phyloP scores from a whole-genome alignment of 1,284 basidiomycete species.

The Boletellus sp. region DNA sequence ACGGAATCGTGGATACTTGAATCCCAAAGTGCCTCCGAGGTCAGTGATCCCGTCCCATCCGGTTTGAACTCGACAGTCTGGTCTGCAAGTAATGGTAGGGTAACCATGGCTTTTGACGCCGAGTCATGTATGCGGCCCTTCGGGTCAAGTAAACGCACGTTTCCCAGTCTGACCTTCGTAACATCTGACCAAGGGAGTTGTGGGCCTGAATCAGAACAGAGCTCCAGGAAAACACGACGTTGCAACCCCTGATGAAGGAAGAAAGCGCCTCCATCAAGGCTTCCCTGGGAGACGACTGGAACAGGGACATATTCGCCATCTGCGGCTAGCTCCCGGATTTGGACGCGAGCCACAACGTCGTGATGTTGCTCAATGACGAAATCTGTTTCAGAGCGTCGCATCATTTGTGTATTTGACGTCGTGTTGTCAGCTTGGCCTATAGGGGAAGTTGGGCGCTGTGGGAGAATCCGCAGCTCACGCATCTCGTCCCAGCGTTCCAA shows the following conservation, averaged over 20 bases:
- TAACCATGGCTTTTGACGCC: conserved; percentile 62
- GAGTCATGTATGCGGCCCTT: conserved; percentile 81
- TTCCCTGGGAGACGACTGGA: conserved; percentile 75
- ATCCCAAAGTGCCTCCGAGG: conserved; percentile 85
- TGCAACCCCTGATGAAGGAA: conserved; percentile 92
- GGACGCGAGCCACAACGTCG: conserved; percentile 83
- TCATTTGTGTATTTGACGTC: conserved; percentile 54
- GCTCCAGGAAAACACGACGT: conserved; percentile 71
- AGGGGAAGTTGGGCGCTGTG: conserved; percentile 33
- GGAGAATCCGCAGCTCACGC: conserved; percentile 58
- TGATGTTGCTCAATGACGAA: conserved; percentile 87
- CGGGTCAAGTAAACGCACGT: conserved; percentile 80
- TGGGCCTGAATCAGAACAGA: conserved; percentile 86
- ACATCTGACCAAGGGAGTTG: conserved; percentile 86
- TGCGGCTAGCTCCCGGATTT: conserved; percentile 83
- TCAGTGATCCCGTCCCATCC: conserved; percentile 76
- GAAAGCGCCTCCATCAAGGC: conserved; percentile 83
- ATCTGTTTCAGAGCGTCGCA: conserved; percentile 88
- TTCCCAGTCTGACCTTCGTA: conserved; percentile 74
- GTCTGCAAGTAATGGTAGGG: conserved; percentile 70
- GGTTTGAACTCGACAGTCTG: conserved; percentile 71
- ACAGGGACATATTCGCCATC: conserved; percentile 85
- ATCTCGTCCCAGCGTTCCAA: conserved; percentile 91
- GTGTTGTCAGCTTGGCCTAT: conserved; percentile 32
- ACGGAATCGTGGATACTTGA: conserved; percentile 87